These are phyloP conservation scores for Paramecium sonneborni DNA, from an alignment of 73 alveolate genomes.

Conservation along the genomic window DNA sequence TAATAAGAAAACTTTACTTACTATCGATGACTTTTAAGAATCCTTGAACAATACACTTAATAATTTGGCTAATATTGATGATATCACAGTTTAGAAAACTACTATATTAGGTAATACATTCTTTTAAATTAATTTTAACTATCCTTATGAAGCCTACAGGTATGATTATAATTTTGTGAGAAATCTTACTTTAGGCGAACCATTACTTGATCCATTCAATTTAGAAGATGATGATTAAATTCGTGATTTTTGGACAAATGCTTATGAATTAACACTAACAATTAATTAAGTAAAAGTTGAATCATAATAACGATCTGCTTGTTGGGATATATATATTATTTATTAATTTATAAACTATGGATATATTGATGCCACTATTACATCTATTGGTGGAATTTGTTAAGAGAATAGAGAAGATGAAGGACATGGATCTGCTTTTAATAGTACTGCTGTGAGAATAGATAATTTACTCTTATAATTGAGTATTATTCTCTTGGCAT, in stretches of 20 bases:
- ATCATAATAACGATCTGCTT: background rate
- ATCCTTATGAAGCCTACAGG: conserved; percentile 14
- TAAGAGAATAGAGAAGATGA: background rate
- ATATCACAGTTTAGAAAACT: background rate
- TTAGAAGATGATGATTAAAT: conserved; percentile 11
- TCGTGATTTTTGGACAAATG: conserved; percentile 15
- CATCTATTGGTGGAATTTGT: conserved; percentile 19
- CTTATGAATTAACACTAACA: conserved; percentile 8
- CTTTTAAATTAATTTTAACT: background rate
- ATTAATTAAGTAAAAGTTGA: background rate
- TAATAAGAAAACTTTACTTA: background rate
- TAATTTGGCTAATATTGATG: background rate
- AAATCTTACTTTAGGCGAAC: background rate
- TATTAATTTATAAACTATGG: conserved; percentile 26
- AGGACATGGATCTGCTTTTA: background rate
- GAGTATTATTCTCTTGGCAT: background rate
- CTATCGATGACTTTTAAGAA: conserved; percentile 14
- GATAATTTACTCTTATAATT: background rate
- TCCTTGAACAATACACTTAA: background rate
- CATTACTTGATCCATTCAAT: background rate
- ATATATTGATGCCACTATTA: background rate
- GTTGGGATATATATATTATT: conserved; percentile 38
- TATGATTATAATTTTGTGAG: background rate
- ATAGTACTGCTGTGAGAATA: background rate
- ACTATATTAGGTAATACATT: background rate